Percentiles rank a stretch among this genome's conserved stretches.
Evolutionary conservation across 352 stramenopile species (phyloP).

Genomic region (Globisporangium viniferum): DNA sequence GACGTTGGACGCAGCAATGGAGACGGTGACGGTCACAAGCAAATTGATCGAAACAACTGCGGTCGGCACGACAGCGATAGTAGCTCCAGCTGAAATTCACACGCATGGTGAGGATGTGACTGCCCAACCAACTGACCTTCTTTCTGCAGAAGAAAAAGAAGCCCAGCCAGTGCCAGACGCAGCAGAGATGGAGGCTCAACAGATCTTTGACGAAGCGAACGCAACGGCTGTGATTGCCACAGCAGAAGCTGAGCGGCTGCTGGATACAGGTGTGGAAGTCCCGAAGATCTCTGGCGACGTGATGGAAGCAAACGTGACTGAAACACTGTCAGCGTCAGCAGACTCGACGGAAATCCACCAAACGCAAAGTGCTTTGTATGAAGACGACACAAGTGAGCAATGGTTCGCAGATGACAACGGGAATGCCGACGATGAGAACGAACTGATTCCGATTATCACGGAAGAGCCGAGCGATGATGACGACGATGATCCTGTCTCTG

Average conservation of each 20-base stretch:
- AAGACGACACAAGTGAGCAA: conserved; percentile 9
- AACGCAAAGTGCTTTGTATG: not conserved
- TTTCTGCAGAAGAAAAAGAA: not conserved
- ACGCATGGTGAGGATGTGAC: not conserved
- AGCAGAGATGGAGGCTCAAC: not conserved
- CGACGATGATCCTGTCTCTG: conserved; percentile 15
- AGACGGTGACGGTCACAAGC: not conserved
- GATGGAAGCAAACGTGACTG: not conserved
- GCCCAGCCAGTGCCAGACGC: not conserved
- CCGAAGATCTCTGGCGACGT: not conserved
- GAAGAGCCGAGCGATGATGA: conserved; percentile 11
- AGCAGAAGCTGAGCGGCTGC: not conserved
- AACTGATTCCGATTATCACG: conserved; percentile 11
- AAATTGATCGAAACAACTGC: not conserved
- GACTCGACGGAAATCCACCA: not conserved
- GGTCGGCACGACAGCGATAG: too few relatives aligned
- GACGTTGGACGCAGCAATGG: not conserved
- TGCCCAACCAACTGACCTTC: not conserved
- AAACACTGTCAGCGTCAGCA: not conserved
- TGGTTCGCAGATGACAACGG: conserved; percentile 17
- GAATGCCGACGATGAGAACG: conserved; percentile 6
- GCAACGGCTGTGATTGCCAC: not conserved
- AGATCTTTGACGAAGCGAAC: not conserved
- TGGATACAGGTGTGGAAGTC: not conserved
- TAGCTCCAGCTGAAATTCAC: not conserved